Evolutionary conservation across 2,329 filamentous ascomycete species (phyloP).

Genomic region (Ophiognomonia clavigignenti-juglandacearum): DNA sequence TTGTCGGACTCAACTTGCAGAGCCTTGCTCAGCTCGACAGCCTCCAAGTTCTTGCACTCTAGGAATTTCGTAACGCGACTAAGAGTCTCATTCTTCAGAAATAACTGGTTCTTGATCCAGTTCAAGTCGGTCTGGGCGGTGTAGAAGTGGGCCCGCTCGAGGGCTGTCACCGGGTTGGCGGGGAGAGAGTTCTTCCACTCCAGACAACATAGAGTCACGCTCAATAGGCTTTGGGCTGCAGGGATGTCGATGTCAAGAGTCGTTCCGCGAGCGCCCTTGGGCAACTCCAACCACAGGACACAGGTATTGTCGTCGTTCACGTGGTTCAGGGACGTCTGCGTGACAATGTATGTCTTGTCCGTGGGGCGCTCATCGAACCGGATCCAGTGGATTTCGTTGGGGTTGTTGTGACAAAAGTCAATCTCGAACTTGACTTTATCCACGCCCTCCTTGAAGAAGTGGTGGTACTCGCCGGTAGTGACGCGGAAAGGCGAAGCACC

Average conservation of each 20-base stretch:
- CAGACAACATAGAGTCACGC: slow-evolving; percentile 3
- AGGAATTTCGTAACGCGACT: no score
- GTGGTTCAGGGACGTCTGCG: slow-evolving; percentile 11
- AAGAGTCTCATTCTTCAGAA: no score
- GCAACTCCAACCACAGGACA: slow-evolving; percentile 5
- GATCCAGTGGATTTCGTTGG: slow-evolving; percentile 6
- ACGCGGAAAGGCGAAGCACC: not conserved
- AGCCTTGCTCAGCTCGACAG: no score
- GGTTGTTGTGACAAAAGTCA: slow-evolving; percentile 1
- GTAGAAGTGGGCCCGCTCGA: slow-evolving; percentile 3
- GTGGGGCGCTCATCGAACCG: slow-evolving; percentile 7
- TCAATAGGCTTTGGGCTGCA: not conserved
- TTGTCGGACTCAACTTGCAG: no score
- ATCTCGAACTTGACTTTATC: slow-evolving; percentile 7
- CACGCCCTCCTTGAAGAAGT: not conserved
- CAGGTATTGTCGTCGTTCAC: slow-evolving; percentile 1
- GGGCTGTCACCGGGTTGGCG: not conserved
- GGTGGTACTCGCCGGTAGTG: not conserved
- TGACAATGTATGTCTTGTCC: slow-evolving; percentile 5
- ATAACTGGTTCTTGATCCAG: slow-evolving; percentile 6
- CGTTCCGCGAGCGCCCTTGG: not conserved
- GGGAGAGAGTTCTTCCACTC: slow-evolving; percentile 3
- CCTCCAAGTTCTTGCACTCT: no score
- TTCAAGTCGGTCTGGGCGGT: not conserved
- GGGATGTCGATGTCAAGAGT: slow-evolving; percentile 3